Conservation (phyloP, 805 yeast species). For the Cyberlindnera sargentensis region DNA sequence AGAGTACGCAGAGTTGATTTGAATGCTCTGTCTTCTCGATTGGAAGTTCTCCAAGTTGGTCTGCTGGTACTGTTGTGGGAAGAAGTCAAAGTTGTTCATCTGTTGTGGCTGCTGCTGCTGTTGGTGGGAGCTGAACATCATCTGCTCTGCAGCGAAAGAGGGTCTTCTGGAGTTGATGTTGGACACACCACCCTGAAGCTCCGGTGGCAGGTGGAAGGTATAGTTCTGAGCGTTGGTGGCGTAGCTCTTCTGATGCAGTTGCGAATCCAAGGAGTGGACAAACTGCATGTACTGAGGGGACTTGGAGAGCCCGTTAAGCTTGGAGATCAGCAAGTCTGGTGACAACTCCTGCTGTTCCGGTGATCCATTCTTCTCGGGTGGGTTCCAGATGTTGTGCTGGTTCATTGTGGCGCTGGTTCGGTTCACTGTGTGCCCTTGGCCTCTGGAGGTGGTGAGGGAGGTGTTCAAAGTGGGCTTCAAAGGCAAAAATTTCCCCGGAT, state of each 20-base stretch:
- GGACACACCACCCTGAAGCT: slow-evolving; percentile 58
- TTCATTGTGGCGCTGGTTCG: slow-evolving; percentile 2
- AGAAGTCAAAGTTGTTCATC: background rate
- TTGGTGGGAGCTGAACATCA: slow-evolving; percentile 23
- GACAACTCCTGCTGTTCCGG: slow-evolving; percentile 5
- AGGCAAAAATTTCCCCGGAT: too few relatives aligned
- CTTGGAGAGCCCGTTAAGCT: slow-evolving; percentile 16
- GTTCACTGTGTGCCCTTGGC: too few relatives aligned
- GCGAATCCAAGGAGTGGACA: background rate
- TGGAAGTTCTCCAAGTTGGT: slow-evolving; percentile 10
- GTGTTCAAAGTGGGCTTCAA: too few relatives aligned
- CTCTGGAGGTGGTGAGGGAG: too few relatives aligned
- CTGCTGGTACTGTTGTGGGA: slow-evolving; percentile 5
- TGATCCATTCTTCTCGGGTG: slow-evolving; percentile 9
- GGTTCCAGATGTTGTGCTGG: slow-evolving; percentile 13
- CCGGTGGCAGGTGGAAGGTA: slow-evolving; percentile 37
- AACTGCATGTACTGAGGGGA: slow-evolving; percentile 10
- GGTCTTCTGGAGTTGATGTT: slow-evolving; percentile 65
- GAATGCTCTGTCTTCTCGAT: slow-evolving; percentile 22
- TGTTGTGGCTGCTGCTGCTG: background rate
- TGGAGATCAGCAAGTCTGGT: slow-evolving; percentile 20
- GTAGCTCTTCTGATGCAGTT: background rate
- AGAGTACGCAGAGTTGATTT: slow-evolving; percentile 8
- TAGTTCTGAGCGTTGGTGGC: background rate
- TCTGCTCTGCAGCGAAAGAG: slow-evolving; percentile 55